Evolutionary conservation across 2,329 filamentous ascomycete genomes (phyloP).

Genomic region (Chrysosporium queenslandicum): DNA sequence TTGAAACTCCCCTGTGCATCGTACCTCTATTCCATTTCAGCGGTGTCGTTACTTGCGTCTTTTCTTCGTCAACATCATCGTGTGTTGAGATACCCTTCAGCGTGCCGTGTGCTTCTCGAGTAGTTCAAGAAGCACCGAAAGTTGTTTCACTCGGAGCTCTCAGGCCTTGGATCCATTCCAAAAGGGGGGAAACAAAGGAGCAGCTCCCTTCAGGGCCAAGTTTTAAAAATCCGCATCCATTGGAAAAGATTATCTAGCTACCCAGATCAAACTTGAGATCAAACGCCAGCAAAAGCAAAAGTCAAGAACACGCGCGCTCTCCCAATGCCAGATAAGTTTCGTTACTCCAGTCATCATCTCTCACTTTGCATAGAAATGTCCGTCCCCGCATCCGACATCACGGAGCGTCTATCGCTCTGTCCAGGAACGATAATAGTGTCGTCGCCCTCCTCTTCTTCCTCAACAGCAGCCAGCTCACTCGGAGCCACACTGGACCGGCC

Average conservation of each 20-base stretch:
- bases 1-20: not conserved
- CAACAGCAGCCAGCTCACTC: conserved; percentile 12
- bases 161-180: too few relatives aligned
- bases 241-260: not conserved
- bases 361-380: conserved; percentile 12
- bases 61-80: not conserved
- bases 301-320: not conserved
- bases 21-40: not conserved
- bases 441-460: conserved; percentile 16
- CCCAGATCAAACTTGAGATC: not conserved
- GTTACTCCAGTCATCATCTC: not conserved
- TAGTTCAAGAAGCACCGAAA: too few relatives aligned
- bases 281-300: not conserved
- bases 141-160: too few relatives aligned
- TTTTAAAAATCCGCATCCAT: not conserved
- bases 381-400: conserved; percentile 12
- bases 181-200: not conserved
- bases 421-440: conserved; percentile 14
- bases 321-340: conserved; percentile 1
- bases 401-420: conserved; percentile 3
- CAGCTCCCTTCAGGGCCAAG: too few relatives aligned
- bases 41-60: not conserved
- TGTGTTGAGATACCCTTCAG: not conserved
- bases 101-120: too few relatives aligned
- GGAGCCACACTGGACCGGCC: conserved; percentile 5